Percentiles rank a stretch among this genome's conserved stretches.
Evolutionary conservation across 192 early-diverging fungal species (phyloP).

Genomic region (Dimargaris cristalligena): DNA sequence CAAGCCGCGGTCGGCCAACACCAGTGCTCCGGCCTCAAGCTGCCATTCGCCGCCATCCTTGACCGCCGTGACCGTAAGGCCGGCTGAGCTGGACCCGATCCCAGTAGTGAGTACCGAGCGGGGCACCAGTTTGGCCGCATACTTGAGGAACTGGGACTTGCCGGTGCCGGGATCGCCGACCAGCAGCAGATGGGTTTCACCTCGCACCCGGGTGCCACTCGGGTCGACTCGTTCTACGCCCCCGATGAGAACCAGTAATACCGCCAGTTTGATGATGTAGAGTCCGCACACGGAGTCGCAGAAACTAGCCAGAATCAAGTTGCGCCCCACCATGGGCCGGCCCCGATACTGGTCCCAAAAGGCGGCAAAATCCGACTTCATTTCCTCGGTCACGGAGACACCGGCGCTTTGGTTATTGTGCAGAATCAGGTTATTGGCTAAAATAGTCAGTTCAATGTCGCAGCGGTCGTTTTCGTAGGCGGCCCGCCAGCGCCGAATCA

Average conservation of each 20-base stretch:
- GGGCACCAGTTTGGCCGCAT: constrained; percentile 41
- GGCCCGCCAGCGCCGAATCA: constrained; percentile 40
- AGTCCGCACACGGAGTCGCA: constrained; percentile 56
- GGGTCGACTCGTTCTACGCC: constrained; percentile 40
- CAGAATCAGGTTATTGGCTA: constrained; percentile 43
- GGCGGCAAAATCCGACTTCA: constrained; percentile 29
- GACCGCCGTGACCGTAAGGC: constrained; percentile 57
- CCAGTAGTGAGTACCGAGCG: constrained; percentile 60
- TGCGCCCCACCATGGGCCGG: constrained; percentile 21
- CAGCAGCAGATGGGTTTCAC: constrained; percentile 53
- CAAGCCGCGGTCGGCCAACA: constrained; percentile 56
- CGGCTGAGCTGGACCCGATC: constrained; percentile 54
- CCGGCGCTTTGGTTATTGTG: constrained; percentile 36
- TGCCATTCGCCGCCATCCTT: constrained; percentile 62
- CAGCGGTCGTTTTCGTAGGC: constrained; percentile 30
- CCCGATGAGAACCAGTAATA: constrained; percentile 49
- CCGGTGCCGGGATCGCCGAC: constrained; percentile 67
- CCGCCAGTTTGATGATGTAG: constrained; percentile 49
- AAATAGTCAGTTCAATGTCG: constrained; percentile 41
- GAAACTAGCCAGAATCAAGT: constrained; percentile 39
- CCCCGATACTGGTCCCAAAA: constrained; percentile 33
- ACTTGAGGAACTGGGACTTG: constrained; percentile 68
- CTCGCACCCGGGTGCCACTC: constrained; percentile 43
- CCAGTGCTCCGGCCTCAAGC: constrained; percentile 64
- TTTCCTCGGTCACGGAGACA: constrained; percentile 31